Evolutionary conservation across 176 grass and related monocot genomes (phyloP).

Genomic region (Secale cereale): DNA sequence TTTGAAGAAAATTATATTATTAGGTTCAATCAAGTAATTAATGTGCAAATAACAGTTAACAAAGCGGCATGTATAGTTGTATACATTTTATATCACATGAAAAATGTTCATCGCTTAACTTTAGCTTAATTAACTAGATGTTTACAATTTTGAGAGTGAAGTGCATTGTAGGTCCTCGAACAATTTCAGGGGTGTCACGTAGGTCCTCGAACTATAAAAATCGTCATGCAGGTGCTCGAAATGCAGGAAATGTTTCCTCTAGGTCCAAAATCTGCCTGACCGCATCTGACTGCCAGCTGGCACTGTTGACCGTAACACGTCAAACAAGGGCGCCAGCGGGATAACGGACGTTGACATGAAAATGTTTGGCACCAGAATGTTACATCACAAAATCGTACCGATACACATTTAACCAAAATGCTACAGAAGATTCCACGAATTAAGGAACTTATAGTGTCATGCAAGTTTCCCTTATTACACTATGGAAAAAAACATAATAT

Average conservation of each 20-base stretch:
- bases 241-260: no score
- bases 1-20: not conserved
- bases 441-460: not conserved
- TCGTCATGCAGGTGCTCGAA: no score
- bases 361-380: not conserved
- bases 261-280: no score
- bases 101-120: not conserved
- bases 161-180: no score
- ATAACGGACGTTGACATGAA: no score
- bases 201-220: no score
- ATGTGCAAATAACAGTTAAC: not conserved
- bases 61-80: not conserved
- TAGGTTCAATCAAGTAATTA: not conserved
- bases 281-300: no score
- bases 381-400: not conserved
- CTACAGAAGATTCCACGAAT: not conserved
- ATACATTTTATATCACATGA: not conserved
- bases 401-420: not conserved
- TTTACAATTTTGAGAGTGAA: no score
- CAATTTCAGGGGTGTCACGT: no score
- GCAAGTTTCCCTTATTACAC: not conserved
- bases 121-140: not conserved
- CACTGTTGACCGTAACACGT: no score
- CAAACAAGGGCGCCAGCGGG: no score
- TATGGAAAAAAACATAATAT: not conserved